These are phyloP conservation scores for Trichosporon sp. DNA, from an alignment of 1,284 basidiomycete genomes.

Conservation along the genomic window DNA sequence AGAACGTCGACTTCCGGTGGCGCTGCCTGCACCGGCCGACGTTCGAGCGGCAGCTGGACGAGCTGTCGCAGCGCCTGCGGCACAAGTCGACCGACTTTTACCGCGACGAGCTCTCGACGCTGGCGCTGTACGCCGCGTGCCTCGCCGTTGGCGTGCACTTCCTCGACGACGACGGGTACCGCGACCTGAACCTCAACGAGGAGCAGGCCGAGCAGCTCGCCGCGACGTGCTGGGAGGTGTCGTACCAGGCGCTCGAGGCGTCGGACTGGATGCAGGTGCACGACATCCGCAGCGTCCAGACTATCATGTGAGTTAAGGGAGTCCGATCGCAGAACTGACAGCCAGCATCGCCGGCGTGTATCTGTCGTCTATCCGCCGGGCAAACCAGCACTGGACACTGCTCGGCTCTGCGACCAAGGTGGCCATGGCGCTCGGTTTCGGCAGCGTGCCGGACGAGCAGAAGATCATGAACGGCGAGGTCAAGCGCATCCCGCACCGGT, in stretches of 20 bases:
- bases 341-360: slow-evolving; percentile 25
- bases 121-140: slow-evolving; percentile 25
- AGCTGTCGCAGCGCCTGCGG: slow-evolving; percentile 18
- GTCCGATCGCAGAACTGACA: not conserved
- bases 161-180: slow-evolving; percentile 24
- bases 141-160: slow-evolving; percentile 27
- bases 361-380: slow-evolving; percentile 21
- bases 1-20: slow-evolving; percentile 23
- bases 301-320: slow-evolving; percentile 21
- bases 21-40: slow-evolving; percentile 26
- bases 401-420: slow-evolving; percentile 27
- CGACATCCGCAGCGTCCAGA: slow-evolving; percentile 24
- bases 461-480: slow-evolving; percentile 13
- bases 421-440: slow-evolving; percentile 21
- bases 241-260: slow-evolving; percentile 25
- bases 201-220: slow-evolving; percentile 32
- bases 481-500: slow-evolving; percentile 16
- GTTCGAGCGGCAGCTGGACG: slow-evolving; percentile 21
- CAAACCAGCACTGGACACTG: slow-evolving; percentile 29
- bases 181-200: slow-evolving; percentile 29
- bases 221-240: slow-evolving; percentile 26
- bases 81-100: slow-evolving; percentile 15
- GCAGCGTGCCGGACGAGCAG: slow-evolving; percentile 17
- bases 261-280: slow-evolving; percentile 33
- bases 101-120: slow-evolving; percentile 21